Conservation (phyloP, 352 stramenopile species). For the Pythium sukuiense region DNA sequence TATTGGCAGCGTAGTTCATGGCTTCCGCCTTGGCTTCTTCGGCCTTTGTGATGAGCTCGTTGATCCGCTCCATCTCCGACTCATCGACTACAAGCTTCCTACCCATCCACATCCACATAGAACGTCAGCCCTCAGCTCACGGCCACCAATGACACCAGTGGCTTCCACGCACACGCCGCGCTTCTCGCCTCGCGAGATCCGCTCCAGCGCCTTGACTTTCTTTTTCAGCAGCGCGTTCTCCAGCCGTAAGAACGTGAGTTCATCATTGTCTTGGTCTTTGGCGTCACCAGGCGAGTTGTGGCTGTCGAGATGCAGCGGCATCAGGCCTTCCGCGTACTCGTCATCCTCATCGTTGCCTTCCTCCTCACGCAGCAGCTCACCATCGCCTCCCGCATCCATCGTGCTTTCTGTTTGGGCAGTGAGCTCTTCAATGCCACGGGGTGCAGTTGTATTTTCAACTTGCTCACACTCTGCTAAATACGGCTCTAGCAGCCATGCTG, state of each 20-base stretch:
- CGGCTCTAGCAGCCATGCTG: not conserved
- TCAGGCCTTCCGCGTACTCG: slow-evolving; percentile 2
- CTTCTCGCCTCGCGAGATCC: slow-evolving; percentile 44
- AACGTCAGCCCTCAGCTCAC: not conserved
- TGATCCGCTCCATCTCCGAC: slow-evolving; percentile 65
- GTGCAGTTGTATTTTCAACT: not conserved
- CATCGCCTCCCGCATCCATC: not conserved
- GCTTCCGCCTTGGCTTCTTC: slow-evolving; percentile 75
- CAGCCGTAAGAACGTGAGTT: slow-evolving; percentile 48
- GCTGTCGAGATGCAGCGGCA: slow-evolving; percentile 15
- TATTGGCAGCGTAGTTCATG: slow-evolving; percentile 69
- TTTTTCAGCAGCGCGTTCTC: slow-evolving; percentile 73
- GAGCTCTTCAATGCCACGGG: not conserved
- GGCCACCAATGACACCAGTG: not conserved
- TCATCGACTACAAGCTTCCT: slow-evolving; percentile 60
- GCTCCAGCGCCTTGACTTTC: slow-evolving; percentile 71
- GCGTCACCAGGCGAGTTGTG: slow-evolving; percentile 13
- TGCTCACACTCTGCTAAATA: not conserved
- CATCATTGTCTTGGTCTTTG: slow-evolving; percentile 33
- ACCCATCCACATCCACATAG: not conserved
- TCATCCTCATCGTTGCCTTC: slow-evolving; percentile 10
- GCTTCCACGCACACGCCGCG: slow-evolving; percentile 30
- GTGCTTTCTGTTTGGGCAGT: not conserved
- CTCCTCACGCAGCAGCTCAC: slow-evolving; percentile 9
- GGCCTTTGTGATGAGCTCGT: slow-evolving; percentile 74